Conservation (phyloP, 768 basidiomycete species). For the Rhizopogon roseolus region DNA sequence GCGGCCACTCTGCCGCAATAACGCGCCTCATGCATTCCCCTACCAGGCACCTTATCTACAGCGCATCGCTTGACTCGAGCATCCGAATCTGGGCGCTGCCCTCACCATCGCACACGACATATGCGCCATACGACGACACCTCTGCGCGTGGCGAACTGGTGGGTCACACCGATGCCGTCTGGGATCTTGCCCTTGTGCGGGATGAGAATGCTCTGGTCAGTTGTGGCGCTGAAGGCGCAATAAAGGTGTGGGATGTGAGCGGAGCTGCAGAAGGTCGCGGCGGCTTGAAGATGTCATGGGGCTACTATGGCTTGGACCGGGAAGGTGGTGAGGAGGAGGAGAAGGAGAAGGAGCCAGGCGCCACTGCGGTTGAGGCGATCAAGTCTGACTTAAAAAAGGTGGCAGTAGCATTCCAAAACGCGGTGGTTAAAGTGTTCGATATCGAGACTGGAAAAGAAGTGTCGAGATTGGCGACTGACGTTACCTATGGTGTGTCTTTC, state of each 20-base stretch:
- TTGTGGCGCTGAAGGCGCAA: conserved; percentile 85
- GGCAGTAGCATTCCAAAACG: conserved; percentile 87
- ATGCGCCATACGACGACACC: conserved; percentile 84
- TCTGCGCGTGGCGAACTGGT: conserved; percentile 75
- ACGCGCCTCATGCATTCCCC: conserved; percentile 82
- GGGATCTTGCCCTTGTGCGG: conserved; percentile 87
- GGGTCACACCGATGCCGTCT: conserved; percentile 93
- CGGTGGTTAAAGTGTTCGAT: conserved; percentile 87
- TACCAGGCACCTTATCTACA: conserved; percentile 74
- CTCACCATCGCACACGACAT: conserved; percentile 72
- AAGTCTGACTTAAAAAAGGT: conserved; percentile 82
- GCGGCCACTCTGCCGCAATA: conserved; percentile 89
- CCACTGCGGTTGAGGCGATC: conserved; percentile 80
- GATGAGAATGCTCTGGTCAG: conserved; percentile 83
- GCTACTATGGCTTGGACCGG: conserved; percentile 61
- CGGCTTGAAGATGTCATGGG: conserved; percentile 74
- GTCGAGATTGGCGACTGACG: conserved; percentile 53
- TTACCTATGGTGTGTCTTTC: conserved; percentile 45
- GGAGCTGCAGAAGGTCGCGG: conserved; percentile 54
- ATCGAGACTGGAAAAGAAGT: conserved; percentile 84
- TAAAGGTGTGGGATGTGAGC: conserved; percentile 92
- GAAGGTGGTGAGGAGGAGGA: conserved; percentile 33
- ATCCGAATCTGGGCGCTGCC: conserved; percentile 91
- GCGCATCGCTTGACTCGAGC: conserved; percentile 89
- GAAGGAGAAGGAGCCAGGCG: conserved; percentile 56